Base-by-base conservation (phyloP, 1,284 basidiomycete species). In the Cutaneotrichosporon spelunceum region DNA sequence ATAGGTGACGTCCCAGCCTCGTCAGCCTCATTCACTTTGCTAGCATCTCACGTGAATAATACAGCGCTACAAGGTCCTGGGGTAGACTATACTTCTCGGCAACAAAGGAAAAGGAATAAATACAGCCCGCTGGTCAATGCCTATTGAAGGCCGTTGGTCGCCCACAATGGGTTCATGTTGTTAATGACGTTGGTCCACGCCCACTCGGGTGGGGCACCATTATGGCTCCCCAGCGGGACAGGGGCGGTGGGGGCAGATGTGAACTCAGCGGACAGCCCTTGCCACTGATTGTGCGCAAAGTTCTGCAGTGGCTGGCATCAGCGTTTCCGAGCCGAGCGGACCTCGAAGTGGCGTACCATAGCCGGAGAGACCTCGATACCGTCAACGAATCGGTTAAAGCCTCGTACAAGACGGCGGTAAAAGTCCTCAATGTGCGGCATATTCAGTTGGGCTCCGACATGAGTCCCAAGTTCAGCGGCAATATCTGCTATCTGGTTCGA, bases 391-490 rank as follows among this genome's bases (percentile, higher is more conserved):
- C 53, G 26, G 7, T 58, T 47, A 19, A 64, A 50, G 16, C 47
- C 36, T 10, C 23, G 23, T 2, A 7, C 27, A 3, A 64, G 52
- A 7, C 47, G 42, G 3, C 59, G 34, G 48, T 64, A 64, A 19
- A 58, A 58, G 4, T 52, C 44, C 7, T 57, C 48, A 9, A 64
- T 39, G 52, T 44, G 29, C 14, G 30, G 23, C 39, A 64, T 33
- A 4, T 47, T 39, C 10, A 42, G 24, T 30, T 63, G 58, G 30
- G 39, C 44, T 10, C 23, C 49, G 11, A 33, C 34, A 21, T 21
- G 13, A 45, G 16, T 30, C 14, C 36, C 47, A 5, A 63, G 26
- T 6, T 27, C 53, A 14, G 30, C 27, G 19, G 50, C 52, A 3
- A 47, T 26, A 19, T 47, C 26, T 9, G 42, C 11, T 13, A 59